These are phyloP conservation scores for Botrytis sinoallii DNA, from an alignment of 2,329 filamentous ascomycete genomes.

Conservation along the genomic window DNA sequence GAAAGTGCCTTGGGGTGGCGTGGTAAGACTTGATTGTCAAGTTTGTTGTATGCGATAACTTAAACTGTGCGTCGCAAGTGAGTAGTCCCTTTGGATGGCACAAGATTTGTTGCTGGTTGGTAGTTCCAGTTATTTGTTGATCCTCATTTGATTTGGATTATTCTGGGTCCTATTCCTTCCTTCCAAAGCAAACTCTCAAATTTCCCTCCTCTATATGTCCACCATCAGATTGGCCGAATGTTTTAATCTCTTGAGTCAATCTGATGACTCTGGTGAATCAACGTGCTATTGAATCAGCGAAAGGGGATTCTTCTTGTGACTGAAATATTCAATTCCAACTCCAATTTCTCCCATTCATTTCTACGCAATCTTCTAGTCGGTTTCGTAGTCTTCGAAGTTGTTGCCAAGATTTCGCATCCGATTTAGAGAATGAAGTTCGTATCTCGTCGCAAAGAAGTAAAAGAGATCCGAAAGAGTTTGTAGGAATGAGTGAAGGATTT, in stretches of 20 bases:
- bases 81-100: neutral
- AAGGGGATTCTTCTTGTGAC: neutral
- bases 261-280: neutral
- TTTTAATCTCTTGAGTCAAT: neutral
- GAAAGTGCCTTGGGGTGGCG: neutral
- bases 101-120: neutral
- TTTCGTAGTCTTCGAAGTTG: neutral
- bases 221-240: neutral
- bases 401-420: neutral
- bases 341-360: neutral
- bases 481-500: neutral
- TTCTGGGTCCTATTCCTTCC: neutral
- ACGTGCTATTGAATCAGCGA: neutral
- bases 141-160: constrained; percentile 5
- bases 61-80: neutral
- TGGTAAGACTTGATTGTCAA: neutral
- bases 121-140: constrained; percentile 6
- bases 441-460: neutral
- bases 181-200: neutral
- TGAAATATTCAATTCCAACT: neutral
- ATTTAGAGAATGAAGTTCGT: neutral
- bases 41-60: neutral
- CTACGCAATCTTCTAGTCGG: neutral
- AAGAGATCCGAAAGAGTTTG: neutral
- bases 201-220: neutral